phyloP scores from a whole-genome alignment of 1,284 basidiomycete species.

The Clitocybe nebularis region DNA sequence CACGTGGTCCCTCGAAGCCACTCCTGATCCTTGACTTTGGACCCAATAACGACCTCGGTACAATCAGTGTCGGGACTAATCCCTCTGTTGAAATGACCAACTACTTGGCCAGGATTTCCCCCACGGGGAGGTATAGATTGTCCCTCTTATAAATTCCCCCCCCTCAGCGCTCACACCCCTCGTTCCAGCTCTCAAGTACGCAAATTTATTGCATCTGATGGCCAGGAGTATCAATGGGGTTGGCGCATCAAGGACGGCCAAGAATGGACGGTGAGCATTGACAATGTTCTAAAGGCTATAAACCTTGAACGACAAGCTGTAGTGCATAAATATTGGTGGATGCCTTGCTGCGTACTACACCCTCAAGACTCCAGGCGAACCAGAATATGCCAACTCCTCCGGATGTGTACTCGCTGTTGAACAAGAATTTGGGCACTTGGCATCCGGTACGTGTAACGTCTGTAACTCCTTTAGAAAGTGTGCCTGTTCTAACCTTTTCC shows the following conservation, averaged over 20 bases:
- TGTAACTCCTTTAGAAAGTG: no score
- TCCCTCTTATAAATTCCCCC: slow-evolving; percentile 1
- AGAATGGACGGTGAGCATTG: slow-evolving; percentile 59
- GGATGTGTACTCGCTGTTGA: slow-evolving; percentile 62
- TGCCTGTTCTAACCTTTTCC: not conserved
- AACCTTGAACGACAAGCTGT: slow-evolving; percentile 5
- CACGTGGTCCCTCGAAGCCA: slow-evolving; percentile 29
- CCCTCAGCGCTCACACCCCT: slow-evolving; percentile 2
- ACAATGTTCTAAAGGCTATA: not conserved
- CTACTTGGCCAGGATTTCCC: slow-evolving; percentile 43
- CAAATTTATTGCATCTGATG: slow-evolving; percentile 54
- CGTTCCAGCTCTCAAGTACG: slow-evolving; percentile 36
- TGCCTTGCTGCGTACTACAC: slow-evolving; percentile 57
- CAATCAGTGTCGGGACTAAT: slow-evolving; percentile 39
- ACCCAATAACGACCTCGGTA: slow-evolving; percentile 44
- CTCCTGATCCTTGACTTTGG: slow-evolving; percentile 50
- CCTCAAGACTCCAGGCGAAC: slow-evolving; percentile 51
- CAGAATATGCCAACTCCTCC: slow-evolving; percentile 48
- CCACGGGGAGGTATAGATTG: slow-evolving; percentile 40
- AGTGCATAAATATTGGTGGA: slow-evolving; percentile 52
- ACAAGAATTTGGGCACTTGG: slow-evolving; percentile 51
- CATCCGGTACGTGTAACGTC: slow-evolving; percentile 38
- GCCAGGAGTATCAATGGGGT: slow-evolving; percentile 56
- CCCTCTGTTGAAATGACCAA: slow-evolving; percentile 42
- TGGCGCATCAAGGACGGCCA: slow-evolving; percentile 41